Conservation (phyloP, 208 protist genomes). For the Trypanosomatidae sp. region DNA sequence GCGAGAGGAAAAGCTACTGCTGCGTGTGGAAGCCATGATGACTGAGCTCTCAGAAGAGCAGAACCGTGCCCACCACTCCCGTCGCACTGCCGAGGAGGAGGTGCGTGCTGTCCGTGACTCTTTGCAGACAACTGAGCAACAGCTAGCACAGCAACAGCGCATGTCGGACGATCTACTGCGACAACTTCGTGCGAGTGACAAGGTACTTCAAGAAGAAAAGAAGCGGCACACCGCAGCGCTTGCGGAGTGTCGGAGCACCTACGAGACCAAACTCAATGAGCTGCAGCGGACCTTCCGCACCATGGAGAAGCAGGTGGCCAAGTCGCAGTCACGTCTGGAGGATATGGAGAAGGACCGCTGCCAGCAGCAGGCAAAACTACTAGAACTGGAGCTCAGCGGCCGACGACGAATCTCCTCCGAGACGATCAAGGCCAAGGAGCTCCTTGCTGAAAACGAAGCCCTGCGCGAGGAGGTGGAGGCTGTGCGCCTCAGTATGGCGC, state of each 20-base stretch:
- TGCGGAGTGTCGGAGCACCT: slow-evolving; percentile 25
- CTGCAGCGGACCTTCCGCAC: slow-evolving; percentile 18
- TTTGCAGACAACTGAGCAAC: slow-evolving; percentile 20
- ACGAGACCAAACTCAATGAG: slow-evolving; percentile 28
- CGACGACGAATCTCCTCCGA: slow-evolving; percentile 19
- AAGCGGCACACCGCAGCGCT: slow-evolving; percentile 24
- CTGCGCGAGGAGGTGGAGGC: slow-evolving; percentile 60
- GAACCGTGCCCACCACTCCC: slow-evolving; percentile 5
- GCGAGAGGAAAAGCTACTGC: slow-evolving; percentile 25
- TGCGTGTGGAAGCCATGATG: slow-evolving; percentile 28
- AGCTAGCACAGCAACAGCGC: slow-evolving; percentile 28
- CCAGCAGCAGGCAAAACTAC: slow-evolving; percentile 32
- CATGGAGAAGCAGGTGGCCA: slow-evolving; percentile 31
- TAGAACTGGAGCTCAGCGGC: slow-evolving; percentile 28
- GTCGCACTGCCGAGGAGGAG: slow-evolving; percentile 23
- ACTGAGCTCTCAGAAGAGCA: slow-evolving; percentile 24
- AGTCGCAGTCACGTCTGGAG: slow-evolving; percentile 25
- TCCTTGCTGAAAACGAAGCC: slow-evolving; percentile 30
- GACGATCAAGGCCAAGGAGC: slow-evolving; percentile 13
- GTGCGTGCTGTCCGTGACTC: slow-evolving; percentile 18
- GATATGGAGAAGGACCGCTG: slow-evolving; percentile 30
- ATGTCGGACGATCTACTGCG: slow-evolving; percentile 21
- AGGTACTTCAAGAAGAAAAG: slow-evolving; percentile 18
- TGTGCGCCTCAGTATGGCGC: slow-evolving; percentile 67
- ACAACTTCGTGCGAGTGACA: slow-evolving; percentile 25